A percentile compares a stretch with the other conserved stretches of the same genome.
Conservation (phyloP, 352 stramenopile genomes). For the Phytophthora cryptogea region DNA sequence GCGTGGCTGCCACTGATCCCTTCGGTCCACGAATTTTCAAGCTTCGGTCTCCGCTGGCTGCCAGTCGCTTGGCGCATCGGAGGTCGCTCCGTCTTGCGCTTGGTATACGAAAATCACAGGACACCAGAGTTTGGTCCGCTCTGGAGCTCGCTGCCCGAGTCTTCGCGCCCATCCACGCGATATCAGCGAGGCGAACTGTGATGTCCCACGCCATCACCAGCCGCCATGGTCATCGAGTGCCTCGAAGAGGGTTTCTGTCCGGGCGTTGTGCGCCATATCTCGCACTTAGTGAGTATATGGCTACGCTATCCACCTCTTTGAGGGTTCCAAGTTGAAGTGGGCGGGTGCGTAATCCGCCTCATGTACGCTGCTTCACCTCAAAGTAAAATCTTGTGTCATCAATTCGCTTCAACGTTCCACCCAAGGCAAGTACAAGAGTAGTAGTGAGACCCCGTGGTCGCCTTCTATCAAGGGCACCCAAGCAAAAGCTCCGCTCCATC, state of each 20-base stretch:
- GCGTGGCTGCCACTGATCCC: constrained; percentile 4
- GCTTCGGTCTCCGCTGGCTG: constrained; percentile 22
- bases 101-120: constrained; percentile 18
- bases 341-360: neutral
- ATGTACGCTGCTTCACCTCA: neutral
- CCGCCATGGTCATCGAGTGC: neutral
- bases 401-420: constrained; percentile 34
- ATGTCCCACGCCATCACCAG: neutral
- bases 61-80: constrained; percentile 1
- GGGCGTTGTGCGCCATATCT: neutral
- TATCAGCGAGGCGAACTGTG: constrained; percentile 13
- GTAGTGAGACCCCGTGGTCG: constrained; percentile 34
- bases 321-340: constrained; percentile 4
- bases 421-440: constrained; percentile 17
- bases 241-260: neutral
- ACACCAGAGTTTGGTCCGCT: neutral
- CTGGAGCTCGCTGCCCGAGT: neutral
- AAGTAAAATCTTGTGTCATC: constrained; percentile 40
- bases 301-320: neutral
- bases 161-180: neutral
- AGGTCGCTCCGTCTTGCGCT: constrained; percentile 19
- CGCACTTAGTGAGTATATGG: neutral
- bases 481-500: constrained; percentile 21
- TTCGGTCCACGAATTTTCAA: neutral
- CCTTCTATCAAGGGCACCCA: constrained; percentile 15